Base-by-base conservation (phyloP, 129 eudicot genomes). In the Artemisia argyi region DNA sequence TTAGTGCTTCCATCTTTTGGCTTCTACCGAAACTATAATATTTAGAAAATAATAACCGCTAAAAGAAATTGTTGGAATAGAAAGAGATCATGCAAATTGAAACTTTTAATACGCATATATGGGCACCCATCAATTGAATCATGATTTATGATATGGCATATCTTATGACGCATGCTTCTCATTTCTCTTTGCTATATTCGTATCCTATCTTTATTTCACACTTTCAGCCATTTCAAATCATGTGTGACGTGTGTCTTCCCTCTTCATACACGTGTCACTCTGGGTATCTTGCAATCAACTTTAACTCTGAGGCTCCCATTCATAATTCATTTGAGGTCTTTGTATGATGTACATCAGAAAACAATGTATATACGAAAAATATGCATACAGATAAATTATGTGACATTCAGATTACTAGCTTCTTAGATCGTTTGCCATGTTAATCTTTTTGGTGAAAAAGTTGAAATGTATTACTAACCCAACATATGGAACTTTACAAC, bases 151-250 rank as follows among this genome's bases (percentile, higher is more conserved):
- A 56, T 56, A 56, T 22, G 72, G 72, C 72, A 68, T 66, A 58
- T 52, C 63, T 28, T 69, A 12, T 69, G 62, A 69, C 73, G 73
- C 63, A 69, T 69, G 52, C 5, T 28, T 69, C 11, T 68, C 73
- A 49, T 49, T 39, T 49, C 47, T 3, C 47, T 53, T 30, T 30
- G 13, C 30, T 16, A 53, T 69, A 32, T 53, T 69, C 73, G 32
- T 22, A 69, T 69, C 28, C 63, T 53, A 51, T 69, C 62, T 32
- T 39, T 30, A n/a, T 32, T 53, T 69, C 55, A 62, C 73, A 30
- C 63, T 69, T 69, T 69, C 73, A 50, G 63, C 63, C 30, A 69
- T 54, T 68, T 66, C 11, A 52, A 4, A 22, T 0, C 18, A 69
- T 69, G 17, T 11, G 14, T 52, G 51, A 69, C 63, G 73, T 69